These are phyloP conservation scores for Fusarium albosuccineum DNA, from an alignment of 2,329 filamentous ascomycete species.

Conservation along the genomic window DNA sequence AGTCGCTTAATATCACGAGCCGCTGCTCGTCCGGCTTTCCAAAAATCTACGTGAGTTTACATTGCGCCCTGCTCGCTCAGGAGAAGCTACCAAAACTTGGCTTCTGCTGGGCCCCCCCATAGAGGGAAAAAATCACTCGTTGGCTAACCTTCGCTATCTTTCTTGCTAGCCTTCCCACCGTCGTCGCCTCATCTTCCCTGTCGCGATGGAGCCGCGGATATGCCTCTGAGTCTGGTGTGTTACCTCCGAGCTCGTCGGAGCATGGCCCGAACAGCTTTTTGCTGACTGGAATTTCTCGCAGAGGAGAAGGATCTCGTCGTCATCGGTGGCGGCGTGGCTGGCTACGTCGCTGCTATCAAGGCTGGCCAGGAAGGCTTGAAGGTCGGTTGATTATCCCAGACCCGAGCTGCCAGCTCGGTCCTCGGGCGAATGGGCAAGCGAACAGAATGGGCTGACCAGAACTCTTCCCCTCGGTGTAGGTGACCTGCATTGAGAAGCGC, in stretches of 20 bases:
- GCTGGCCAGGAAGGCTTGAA: conserved; percentile 97
- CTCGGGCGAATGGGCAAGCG: conserved; percentile 18
- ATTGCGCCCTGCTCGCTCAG: conserved; percentile 12
- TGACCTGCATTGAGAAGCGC: conserved; percentile 98
- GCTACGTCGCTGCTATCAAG: conserved; percentile 99
- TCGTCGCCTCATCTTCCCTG: conserved; percentile 59
- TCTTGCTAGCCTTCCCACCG: conserved; percentile 60
- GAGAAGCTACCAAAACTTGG: conserved; percentile 33
- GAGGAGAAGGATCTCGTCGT: conserved; percentile 97
- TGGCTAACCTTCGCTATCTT: conserved; percentile 33
- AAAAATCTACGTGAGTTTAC: conserved; percentile 64
- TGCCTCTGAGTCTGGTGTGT: conserved; percentile 69
- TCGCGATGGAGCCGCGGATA: conserved; percentile 70
- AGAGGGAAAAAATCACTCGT: conserved; percentile 39
- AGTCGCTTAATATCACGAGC: conserved; percentile 72
- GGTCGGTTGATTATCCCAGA: conserved; percentile 61
- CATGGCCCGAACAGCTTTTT: conserved; percentile 23
- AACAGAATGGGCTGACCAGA: conserved; percentile 30
- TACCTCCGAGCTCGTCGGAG: conserved; percentile 30
- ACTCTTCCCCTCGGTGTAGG: conserved; percentile 63
- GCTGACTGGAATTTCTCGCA: conserved; percentile 53
- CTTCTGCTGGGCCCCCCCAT: conserved; percentile 23
- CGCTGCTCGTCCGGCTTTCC: conserved; percentile 68
- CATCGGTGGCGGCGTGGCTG: conserved; percentile 97
- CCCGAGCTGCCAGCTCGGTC: conserved; percentile 8